Evolutionary conservation across 768 basidiomycete genomes (phyloP).

Genomic region (Gloeostereum incarnatum): DNA sequence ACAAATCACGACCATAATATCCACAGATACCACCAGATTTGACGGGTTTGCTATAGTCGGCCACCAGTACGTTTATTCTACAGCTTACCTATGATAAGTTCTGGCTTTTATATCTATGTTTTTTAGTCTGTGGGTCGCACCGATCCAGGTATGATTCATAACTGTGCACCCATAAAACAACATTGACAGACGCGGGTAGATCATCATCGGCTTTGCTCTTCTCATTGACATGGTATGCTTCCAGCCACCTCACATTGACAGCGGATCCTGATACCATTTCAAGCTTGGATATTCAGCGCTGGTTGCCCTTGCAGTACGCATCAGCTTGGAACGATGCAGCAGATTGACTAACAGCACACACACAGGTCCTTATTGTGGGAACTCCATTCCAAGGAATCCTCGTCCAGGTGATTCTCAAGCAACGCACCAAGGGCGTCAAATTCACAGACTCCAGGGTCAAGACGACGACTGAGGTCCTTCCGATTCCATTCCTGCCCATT

Average conservation of each 20-base stretch:
- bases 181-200: constrained; percentile 14
- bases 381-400: constrained; percentile 38
- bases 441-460: constrained; percentile 62
- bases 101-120: neutral
- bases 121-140: constrained; percentile 22
- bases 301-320: constrained; percentile 34
- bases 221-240: constrained; percentile 35
- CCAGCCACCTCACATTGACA: neutral
- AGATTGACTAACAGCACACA: neutral
- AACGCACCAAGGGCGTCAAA: constrained; percentile 46
- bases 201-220: constrained; percentile 39
- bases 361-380: constrained; percentile 35
- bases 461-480: constrained; percentile 55
- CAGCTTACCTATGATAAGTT: neutral
- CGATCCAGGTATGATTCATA: constrained; percentile 16
- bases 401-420: constrained; percentile 31
- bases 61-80: constrained; percentile 15
- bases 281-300: constrained; percentile 47
- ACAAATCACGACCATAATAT: constrained; percentile 42
- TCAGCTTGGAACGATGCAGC: neutral
- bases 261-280: neutral
- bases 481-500: too few species aligned
- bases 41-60: constrained; percentile 22
- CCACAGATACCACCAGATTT: constrained; percentile 33
- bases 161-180: neutral